Conservation (phyloP, 73 alveolate genomes). For the Paramecium octaurelia region DNA sequence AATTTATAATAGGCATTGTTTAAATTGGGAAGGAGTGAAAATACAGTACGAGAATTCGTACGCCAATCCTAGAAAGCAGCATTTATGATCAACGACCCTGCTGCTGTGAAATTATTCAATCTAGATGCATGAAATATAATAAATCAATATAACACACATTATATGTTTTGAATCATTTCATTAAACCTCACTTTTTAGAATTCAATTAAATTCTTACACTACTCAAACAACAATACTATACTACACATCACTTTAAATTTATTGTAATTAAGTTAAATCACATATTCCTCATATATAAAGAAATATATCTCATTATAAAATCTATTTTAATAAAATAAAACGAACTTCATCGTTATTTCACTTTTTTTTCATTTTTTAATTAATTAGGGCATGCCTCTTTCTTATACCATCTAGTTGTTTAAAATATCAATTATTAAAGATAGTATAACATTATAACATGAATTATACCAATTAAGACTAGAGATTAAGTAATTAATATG, state of each 20-base stretch:
- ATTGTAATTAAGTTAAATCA: neutral
- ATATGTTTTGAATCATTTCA: neutral
- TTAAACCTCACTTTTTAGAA: neutral
- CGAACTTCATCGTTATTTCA: neutral
- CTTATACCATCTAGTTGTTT: neutral
- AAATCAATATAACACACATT: neutral
- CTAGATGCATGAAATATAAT: neutral
- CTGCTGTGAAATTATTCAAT: neutral
- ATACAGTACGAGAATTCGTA: conserved; percentile 22
- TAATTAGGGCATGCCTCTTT: neutral
- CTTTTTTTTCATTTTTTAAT: neutral
- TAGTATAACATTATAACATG: neutral
- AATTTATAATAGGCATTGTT: neutral
- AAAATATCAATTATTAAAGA: neutral
- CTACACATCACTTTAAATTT: neutral
- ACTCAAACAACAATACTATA: neutral
- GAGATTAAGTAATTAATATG: neutral
- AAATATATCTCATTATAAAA: neutral
- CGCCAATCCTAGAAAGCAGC: neutral
- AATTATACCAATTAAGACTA: neutral
- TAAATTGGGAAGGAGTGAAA: conserved; percentile 7
- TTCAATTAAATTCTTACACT: neutral
- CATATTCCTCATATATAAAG: neutral
- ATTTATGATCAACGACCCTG: neutral
- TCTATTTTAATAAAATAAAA: neutral